phyloP scores from a whole-genome alignment of 225 moss, liverwort and hornwort species.

The Anthoceros angustus region DNA sequence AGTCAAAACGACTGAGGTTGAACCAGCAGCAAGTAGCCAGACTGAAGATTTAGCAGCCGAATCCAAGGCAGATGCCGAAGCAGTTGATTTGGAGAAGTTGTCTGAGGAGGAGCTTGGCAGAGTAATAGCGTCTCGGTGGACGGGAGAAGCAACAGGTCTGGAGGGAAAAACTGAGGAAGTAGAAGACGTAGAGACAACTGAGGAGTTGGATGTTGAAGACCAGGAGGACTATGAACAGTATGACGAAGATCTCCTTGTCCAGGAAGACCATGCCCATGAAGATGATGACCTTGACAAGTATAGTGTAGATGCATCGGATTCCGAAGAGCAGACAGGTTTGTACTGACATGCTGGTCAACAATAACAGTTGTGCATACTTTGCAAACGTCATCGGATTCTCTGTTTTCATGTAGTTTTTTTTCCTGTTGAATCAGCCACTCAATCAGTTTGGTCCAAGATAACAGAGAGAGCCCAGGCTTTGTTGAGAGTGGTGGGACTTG shows the following conservation, averaged over 20 bases:
- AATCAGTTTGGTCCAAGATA: background rate
- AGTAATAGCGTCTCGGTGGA: constrained; percentile 82
- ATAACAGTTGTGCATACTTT: too few relatives aligned
- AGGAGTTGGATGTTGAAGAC: constrained; percentile 23
- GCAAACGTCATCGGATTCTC: too few relatives aligned
- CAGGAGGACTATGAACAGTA: constrained; percentile 16
- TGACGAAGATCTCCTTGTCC: background rate
- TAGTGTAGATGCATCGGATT: background rate
- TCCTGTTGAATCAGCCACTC: background rate
- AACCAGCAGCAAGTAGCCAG: constrained; percentile 9
- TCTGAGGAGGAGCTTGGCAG: constrained; percentile 66
- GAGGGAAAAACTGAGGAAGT: constrained; percentile 18
- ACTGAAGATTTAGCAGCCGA: constrained; percentile 17
- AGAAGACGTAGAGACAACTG: constrained; percentile 23
- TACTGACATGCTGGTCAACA: too few relatives aligned
- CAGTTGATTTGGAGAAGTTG: constrained; percentile 53
- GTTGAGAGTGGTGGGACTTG: background rate
- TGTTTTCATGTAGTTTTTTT: background rate
- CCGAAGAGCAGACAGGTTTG: background rate
- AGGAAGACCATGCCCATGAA: constrained; percentile 11
- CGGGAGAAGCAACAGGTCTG: constrained; percentile 71
- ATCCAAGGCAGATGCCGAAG: constrained; percentile 28
- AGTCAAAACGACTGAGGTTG: background rate
- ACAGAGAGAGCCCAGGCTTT: background rate
- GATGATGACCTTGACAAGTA: constrained; percentile 16